phyloP scores from a whole-genome alignment of 352 stramenopile species.

The Hyphochytrium catenoides region DNA sequence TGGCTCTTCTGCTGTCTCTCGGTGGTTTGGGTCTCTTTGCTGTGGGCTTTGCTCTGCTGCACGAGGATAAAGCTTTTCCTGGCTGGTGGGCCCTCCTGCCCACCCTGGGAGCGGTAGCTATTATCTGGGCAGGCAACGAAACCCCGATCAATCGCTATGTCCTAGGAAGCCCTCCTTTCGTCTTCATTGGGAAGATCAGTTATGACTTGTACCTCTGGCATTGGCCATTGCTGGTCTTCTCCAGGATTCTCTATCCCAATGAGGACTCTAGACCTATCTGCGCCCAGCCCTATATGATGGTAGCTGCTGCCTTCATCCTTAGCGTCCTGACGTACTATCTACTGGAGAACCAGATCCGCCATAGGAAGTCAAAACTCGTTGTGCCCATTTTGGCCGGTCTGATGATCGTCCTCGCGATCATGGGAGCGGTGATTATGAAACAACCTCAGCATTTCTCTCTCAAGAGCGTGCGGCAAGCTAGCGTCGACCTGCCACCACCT shows the following conservation, averaged over 20 bases:
- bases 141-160: constrained; percentile 1
- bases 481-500: too few species aligned
- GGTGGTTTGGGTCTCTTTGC: constrained; percentile 1
- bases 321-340: constrained; percentile 4
- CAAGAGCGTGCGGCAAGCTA: too few species aligned
- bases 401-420: not conserved
- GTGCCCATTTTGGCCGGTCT: constrained; percentile 1
- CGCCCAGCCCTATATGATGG: constrained; percentile 4
- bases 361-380: constrained; percentile 1
- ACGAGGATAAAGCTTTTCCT: constrained; percentile 5
- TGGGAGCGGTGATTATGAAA: not conserved
- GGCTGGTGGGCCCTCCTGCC: constrained; percentile 4
- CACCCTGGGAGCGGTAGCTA: not conserved
- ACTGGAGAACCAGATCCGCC: constrained; percentile 5
- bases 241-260: constrained; percentile 4
- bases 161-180: not conserved
- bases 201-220: constrained; percentile 8
- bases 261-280: constrained; percentile 2
- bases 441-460: constrained; percentile 1
- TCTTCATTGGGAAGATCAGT: constrained; percentile 5
- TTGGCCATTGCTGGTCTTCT: constrained; percentile 6
- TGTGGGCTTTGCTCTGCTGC: not conserved
- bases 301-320: constrained; percentile 2
- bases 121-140: constrained; percentile 1
- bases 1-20: not conserved